phyloP scores from a whole-genome alignment of 2,329 filamentous ascomycete genomes.

The Ophiostoma sp. region DNA sequence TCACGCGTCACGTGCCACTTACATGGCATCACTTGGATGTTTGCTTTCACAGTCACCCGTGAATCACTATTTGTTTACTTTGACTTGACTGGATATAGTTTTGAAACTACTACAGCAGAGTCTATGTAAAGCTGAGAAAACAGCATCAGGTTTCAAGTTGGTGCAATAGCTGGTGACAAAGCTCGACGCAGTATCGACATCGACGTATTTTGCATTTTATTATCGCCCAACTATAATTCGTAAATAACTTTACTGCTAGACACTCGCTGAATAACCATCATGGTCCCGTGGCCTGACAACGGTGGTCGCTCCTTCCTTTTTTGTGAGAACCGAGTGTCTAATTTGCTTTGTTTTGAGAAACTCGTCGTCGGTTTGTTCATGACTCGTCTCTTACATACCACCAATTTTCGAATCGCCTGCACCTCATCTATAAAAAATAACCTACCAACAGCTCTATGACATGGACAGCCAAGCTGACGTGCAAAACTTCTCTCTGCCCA shows the following conservation, averaged over 20 bases:
- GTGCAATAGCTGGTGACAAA: neutral
- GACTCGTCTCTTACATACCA: neutral
- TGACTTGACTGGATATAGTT: neutral
- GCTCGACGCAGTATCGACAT: neutral
- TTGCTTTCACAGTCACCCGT: neutral
- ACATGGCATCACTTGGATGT: neutral
- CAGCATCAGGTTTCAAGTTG: neutral
- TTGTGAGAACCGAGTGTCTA: neutral
- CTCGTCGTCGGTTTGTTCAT: neutral
- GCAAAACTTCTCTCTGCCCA: conserved; percentile 26
- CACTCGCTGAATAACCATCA: neutral
- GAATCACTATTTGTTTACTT: neutral
- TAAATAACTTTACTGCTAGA: neutral
- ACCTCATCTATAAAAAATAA: neutral
- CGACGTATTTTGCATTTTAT: neutral
- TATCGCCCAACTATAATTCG: neutral
- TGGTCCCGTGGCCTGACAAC: conserved; percentile 9
- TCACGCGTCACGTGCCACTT: conserved; percentile 8
- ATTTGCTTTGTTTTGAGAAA: neutral
- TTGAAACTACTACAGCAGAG: no score
- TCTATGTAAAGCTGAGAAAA: no score
- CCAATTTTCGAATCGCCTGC: neutral
- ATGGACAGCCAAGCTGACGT: conserved; percentile 22
- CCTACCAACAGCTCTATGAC: neutral
- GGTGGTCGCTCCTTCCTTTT: neutral